phyloP scores from a whole-genome alignment of 1,284 basidiomycete species.

The Ganoderma sinense region DNA sequence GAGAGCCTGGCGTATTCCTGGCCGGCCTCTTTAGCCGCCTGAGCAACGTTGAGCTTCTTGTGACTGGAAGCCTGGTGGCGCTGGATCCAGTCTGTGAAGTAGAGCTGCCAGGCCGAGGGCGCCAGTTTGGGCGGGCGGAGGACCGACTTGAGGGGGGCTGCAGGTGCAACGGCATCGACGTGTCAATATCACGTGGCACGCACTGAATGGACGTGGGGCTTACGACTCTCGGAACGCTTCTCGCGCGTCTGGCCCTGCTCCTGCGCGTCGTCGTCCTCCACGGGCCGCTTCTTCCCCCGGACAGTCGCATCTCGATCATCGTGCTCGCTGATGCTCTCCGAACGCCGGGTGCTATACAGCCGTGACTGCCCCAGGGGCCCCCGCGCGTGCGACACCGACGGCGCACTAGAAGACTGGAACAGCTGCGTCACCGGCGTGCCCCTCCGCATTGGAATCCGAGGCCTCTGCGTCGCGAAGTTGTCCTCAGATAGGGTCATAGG shows the following conservation, averaged over 20 bases:
- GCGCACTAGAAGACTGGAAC: slow-evolving; percentile 82
- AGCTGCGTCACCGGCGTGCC: slow-evolving; percentile 60
- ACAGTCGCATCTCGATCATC: slow-evolving; percentile 78
- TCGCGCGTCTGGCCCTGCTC: slow-evolving; percentile 49
- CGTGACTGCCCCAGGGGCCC: slow-evolving; percentile 51
- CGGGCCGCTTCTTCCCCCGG: slow-evolving; percentile 64
- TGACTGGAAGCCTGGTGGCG: slow-evolving; percentile 83
- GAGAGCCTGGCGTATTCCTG: slow-evolving; percentile 87
- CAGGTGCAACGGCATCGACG: slow-evolving; percentile 21
- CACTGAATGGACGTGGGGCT: slow-evolving; percentile 27
- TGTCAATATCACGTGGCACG: slow-evolving; percentile 33
- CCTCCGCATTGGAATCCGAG: slow-evolving; percentile 37
- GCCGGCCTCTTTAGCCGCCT: slow-evolving; percentile 95
- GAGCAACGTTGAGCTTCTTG: slow-evolving; percentile 93
- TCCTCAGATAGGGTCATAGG: slow-evolving; percentile 37
- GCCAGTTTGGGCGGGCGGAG: slow-evolving; percentile 92
- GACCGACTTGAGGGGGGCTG: slow-evolving; percentile 68
- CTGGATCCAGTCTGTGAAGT: slow-evolving; percentile 96
- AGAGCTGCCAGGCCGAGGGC: slow-evolving; percentile 96
- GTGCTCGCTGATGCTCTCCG: slow-evolving; percentile 65
- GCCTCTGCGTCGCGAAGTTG: slow-evolving; percentile 41
- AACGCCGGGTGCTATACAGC: slow-evolving; percentile 62
- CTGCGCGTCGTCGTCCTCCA: slow-evolving; percentile 38
- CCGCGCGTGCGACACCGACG: slow-evolving; percentile 53
- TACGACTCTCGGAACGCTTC: slow-evolving; percentile 41